Conservation (phyloP, 768 basidiomycete genomes). For the Lentinula aciculospora region DNA sequence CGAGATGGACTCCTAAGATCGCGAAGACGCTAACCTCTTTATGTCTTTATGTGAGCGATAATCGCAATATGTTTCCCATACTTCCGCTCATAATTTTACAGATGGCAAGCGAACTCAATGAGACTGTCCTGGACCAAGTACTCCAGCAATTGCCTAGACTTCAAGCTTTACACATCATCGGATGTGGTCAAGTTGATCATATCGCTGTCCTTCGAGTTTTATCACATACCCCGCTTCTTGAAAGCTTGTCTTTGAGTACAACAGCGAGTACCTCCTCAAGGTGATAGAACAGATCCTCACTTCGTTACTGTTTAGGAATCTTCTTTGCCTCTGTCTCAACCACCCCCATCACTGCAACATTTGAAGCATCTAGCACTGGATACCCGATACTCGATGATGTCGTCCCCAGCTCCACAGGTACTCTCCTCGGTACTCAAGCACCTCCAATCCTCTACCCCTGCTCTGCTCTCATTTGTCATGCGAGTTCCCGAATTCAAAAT, state of each 20-base stretch:
- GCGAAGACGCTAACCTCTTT: constrained; percentile 43
- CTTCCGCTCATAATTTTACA: constrained; percentile 20
- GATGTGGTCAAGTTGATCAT: constrained; percentile 56
- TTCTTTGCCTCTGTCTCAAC: constrained; percentile 18
- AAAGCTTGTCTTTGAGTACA: constrained; percentile 56
- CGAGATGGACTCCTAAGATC: constrained; percentile 46
- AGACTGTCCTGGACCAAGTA: constrained; percentile 38
- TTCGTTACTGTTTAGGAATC: constrained; percentile 27
- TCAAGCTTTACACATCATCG: constrained; percentile 53
- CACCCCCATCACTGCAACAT: constrained; percentile 29
- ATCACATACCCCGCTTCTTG: constrained; percentile 45
- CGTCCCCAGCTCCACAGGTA: constrained; percentile 19
- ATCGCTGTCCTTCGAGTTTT: constrained; percentile 38
- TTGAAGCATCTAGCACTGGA: constrained; percentile 53
- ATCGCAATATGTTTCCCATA: not conserved
- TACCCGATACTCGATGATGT: constrained; percentile 27
- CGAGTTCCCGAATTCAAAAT: constrained; percentile 39
- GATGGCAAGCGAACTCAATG: constrained; percentile 54
- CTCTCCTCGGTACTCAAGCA: constrained; percentile 24
- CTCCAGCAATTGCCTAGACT: constrained; percentile 49
- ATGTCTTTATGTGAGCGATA: constrained; percentile 52
- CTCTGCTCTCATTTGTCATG: constrained; percentile 33
- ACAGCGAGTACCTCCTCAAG: constrained; percentile 34
- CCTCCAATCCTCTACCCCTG: constrained; percentile 25
- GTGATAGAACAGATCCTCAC: not conserved